Percentiles rank a stretch among this genome's conserved stretches.
Evolutionary conservation across 2,329 filamentous ascomycete genomes (phyloP).

Genomic region (Nemania diffusa): DNA sequence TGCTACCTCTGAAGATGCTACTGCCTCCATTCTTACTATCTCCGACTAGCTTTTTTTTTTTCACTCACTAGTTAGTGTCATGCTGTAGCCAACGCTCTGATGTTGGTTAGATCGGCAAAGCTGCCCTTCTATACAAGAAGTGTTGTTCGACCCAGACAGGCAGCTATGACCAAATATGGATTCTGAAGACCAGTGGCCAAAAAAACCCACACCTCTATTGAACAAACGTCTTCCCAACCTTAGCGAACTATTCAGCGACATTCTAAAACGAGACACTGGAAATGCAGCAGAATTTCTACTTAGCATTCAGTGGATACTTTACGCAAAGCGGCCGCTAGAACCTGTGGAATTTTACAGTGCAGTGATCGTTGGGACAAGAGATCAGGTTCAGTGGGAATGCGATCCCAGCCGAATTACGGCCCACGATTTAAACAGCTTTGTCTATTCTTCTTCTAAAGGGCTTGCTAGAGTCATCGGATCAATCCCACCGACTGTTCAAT

Average conservation of each 20-base stretch:
- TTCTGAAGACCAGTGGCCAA: background rate
- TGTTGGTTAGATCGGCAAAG: background rate
- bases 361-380: slow-evolving; percentile 7
- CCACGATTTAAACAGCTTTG: slow-evolving; percentile 47
- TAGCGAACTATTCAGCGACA: slow-evolving; percentile 18
- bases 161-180: background rate
- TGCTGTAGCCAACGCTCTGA: background rate
- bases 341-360: slow-evolving; percentile 25
- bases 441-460: slow-evolving; percentile 60
- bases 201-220: background rate
- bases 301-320: slow-evolving; percentile 28
- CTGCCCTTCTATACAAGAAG: background rate
- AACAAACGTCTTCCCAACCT: background rate
- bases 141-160: background rate
- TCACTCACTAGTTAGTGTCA: background rate
- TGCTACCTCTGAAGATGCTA: background rate
- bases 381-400: slow-evolving; percentile 5
- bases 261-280: slow-evolving; percentile 14
- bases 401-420: slow-evolving; percentile 1
- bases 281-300: slow-evolving; percentile 19
- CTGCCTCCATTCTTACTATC: background rate
- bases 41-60: background rate
- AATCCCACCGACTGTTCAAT: slow-evolving; percentile 55
- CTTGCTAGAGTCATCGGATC: slow-evolving; percentile 57
- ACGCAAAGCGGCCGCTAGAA: slow-evolving; percentile 11